phyloP scores from a whole-genome alignment of 1,284 basidiomycete species.

The Ganoderma lucidum region DNA sequence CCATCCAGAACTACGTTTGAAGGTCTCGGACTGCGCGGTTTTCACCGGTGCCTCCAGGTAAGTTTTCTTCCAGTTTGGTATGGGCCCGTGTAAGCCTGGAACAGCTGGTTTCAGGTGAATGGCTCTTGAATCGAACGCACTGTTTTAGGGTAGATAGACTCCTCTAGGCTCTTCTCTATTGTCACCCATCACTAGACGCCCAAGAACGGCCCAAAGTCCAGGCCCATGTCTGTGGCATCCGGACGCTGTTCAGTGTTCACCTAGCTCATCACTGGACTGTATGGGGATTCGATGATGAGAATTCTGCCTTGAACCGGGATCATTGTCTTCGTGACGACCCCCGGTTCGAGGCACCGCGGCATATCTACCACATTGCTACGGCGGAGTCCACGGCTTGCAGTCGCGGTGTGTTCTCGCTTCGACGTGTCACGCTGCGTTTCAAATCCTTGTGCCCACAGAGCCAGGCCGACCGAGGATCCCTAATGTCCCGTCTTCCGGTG shows the following conservation, averaged over 20 bases:
- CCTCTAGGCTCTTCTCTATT: not conserved
- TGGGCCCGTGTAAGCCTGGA: not conserved
- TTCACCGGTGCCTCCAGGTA: not conserved
- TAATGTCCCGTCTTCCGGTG: not conserved
- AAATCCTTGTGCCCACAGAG: slow-evolving; percentile 5
- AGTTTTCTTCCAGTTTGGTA: not conserved
- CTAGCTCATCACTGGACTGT: not conserved
- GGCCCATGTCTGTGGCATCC: not conserved
- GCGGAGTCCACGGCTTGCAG: not conserved
- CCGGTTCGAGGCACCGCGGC: not conserved
- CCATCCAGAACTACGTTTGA: not conserved
- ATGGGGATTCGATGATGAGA: not conserved
- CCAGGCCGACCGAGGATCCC: slow-evolving; percentile 10
- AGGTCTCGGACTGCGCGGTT: not conserved
- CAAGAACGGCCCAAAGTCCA: not conserved
- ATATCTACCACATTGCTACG: not conserved
- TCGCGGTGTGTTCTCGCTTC: not conserved
- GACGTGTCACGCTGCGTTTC: not conserved
- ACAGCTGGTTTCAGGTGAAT: not conserved
- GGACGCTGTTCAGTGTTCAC: not conserved
- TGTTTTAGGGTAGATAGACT: not conserved
- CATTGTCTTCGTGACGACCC: slow-evolving; percentile 2
- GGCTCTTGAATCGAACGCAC: not conserved
- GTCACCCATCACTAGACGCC: not conserved
- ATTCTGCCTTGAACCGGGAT: not conserved